Conservation (phyloP, 495 filamentous ascomycete species). For the Schizothecium vesticola region DNA sequence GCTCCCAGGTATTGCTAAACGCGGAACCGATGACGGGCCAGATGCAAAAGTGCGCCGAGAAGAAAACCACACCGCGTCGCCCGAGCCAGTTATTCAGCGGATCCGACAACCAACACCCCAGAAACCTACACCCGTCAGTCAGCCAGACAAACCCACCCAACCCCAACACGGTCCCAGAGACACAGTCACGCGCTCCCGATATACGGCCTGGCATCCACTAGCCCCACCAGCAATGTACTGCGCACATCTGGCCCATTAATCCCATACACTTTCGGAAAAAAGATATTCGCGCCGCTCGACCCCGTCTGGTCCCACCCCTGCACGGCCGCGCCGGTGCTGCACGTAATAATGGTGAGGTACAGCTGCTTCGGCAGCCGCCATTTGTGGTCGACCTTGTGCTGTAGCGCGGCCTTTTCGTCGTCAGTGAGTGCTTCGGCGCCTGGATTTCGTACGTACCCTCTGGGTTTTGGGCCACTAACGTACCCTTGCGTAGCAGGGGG, state of each 20-base stretch:
- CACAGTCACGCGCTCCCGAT: slow-evolving; percentile 35
- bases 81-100: slow-evolving; percentile 63
- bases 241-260: slow-evolving; percentile 43
- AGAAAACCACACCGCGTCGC: slow-evolving; percentile 61
- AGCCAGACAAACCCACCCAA: not conserved
- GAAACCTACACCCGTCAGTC: slow-evolving; percentile 22
- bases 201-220: slow-evolving; percentile 49
- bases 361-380: slow-evolving; percentile 62
- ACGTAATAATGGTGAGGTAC: slow-evolving; percentile 59
- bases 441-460: slow-evolving; percentile 44
- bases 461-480: slow-evolving; percentile 62
- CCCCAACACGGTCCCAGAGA: too few relatives aligned
- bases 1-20: slow-evolving; percentile 56
- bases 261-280: slow-evolving; percentile 48
- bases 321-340: slow-evolving; percentile 69
- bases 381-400: slow-evolving; percentile 53
- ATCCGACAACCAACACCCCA: slow-evolving; percentile 66
- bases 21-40: slow-evolving; percentile 59
- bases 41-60: slow-evolving; percentile 59
- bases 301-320: slow-evolving; percentile 72
- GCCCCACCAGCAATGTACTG: slow-evolving; percentile 45
- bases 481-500: slow-evolving; percentile 52
- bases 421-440: slow-evolving; percentile 49
- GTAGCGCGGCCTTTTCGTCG: slow-evolving; percentile 48
- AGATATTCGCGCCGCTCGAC: slow-evolving; percentile 70